phyloP scores from a whole-genome alignment of 2,329 filamentous ascomycete species.

The Ophiostoma sp. region DNA sequence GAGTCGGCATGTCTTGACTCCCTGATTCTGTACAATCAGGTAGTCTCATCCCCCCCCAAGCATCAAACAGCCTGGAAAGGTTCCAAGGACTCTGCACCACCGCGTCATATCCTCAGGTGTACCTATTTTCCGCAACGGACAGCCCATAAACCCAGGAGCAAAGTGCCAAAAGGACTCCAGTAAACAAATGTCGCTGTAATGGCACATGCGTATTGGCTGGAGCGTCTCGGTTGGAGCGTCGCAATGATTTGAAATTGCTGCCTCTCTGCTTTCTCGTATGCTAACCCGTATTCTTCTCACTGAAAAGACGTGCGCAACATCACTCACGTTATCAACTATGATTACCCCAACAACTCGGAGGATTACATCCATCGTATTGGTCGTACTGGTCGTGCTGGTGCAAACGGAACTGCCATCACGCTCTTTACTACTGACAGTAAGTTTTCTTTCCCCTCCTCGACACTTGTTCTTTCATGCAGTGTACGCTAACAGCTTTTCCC shows the following conservation, averaged over 20 bases:
- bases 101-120: slow-evolving; percentile 44
- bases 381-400: slow-evolving; percentile 91
- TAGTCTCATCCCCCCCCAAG: slow-evolving; percentile 47
- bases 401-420: slow-evolving; percentile 92
- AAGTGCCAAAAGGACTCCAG: slow-evolving; percentile 44
- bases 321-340: slow-evolving; percentile 99
- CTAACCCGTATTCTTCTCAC: slow-evolving; percentile 65
- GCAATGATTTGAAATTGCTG: slow-evolving; percentile 42
- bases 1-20: slow-evolving; percentile 73
- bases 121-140: slow-evolving; percentile 51
- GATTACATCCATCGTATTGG: slow-evolving; percentile 98
- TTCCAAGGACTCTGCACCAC: slow-evolving; percentile 20
- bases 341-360: slow-evolving; percentile 98
- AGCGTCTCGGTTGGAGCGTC: slow-evolving; percentile 60
- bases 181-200: slow-evolving; percentile 37
- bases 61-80: slow-evolving; percentile 33
- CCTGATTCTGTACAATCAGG: slow-evolving; percentile 51
- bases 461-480: background rate
- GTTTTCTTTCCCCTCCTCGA: slow-evolving; percentile 38
- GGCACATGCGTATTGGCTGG: slow-evolving; percentile 48
- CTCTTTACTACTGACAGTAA: slow-evolving; percentile 99
- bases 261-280: slow-evolving; percentile 43
- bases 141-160: slow-evolving; percentile 54
- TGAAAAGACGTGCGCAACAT: slow-evolving; percentile 97
- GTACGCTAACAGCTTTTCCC: background rate